These are phyloP conservation scores for Pleurotus citrinopileatus DNA, from an alignment of 768 basidiomycete species.

Conservation along the genomic window DNA sequence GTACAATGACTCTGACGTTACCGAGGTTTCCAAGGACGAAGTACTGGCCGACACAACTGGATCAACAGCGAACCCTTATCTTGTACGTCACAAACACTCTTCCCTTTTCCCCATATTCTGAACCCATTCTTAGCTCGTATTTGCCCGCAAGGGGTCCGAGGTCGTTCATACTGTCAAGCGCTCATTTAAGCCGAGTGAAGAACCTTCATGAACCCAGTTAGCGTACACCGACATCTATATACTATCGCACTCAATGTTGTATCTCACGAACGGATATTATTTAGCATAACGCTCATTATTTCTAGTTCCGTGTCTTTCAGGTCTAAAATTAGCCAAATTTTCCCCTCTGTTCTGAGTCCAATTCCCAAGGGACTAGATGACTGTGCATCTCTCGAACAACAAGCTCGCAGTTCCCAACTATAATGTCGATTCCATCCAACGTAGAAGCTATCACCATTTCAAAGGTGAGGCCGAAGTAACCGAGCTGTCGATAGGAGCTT, in stretches of 20 bases:
- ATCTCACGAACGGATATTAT: background rate
- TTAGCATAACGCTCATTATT: background rate
- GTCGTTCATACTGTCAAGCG: slow-evolving; percentile 82
- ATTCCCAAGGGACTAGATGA: too few species aligned
- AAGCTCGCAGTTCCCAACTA: background rate
- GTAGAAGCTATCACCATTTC: slow-evolving; percentile 73
- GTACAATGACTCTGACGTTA: slow-evolving; percentile 91
- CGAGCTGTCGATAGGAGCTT: slow-evolving; percentile 30
- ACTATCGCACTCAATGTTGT: slow-evolving; percentile 30
- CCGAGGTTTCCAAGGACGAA: slow-evolving; percentile 73
- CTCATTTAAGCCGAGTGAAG: slow-evolving; percentile 33
- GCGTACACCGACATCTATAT: background rate
- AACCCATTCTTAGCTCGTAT: slow-evolving; percentile 60
- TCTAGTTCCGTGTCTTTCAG: background rate
- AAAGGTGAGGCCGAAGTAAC: slow-evolving; percentile 36
- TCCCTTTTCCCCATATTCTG: slow-evolving; percentile 3
- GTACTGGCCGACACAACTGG: slow-evolving; percentile 90
- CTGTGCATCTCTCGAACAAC: background rate
- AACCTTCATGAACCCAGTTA: background rate
- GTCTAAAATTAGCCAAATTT: background rate
- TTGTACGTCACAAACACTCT: slow-evolving; percentile 61
- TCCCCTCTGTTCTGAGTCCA: too few species aligned
- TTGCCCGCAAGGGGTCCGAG: slow-evolving; percentile 74
- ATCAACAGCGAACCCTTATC: slow-evolving; percentile 85
- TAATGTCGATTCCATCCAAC: slow-evolving; percentile 55